Evolutionary conservation across 2,329 filamentous ascomycete genomes (phyloP).

Genomic region (Calonectria naviculata): DNA sequence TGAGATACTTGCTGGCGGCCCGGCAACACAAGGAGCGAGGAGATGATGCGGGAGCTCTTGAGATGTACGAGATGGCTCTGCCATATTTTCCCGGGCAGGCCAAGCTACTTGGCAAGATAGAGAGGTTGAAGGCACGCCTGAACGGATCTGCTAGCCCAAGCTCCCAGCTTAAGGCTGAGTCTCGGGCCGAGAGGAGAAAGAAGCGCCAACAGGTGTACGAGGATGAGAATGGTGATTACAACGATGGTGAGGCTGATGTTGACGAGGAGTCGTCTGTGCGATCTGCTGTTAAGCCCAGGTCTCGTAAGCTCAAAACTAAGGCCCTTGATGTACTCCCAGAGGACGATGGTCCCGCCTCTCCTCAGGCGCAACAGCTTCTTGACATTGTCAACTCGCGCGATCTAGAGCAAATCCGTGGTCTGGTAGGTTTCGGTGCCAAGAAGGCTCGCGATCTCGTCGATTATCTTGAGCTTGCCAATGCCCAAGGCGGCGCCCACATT

Average conservation of each 20-base stretch:
- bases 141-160: slow-evolving; percentile 34
- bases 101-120: slow-evolving; percentile 79
- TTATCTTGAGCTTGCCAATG: slow-evolving; percentile 59
- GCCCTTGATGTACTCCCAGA: slow-evolving; percentile 46
- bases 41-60: slow-evolving; percentile 81
- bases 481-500: slow-evolving; percentile 55
- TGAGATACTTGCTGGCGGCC: slow-evolving; percentile 89
- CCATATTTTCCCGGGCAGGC: slow-evolving; percentile 88
- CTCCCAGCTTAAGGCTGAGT: slow-evolving; percentile 35
- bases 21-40: slow-evolving; percentile 89
- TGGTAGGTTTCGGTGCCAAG: slow-evolving; percentile 79
- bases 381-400: slow-evolving; percentile 81
- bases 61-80: slow-evolving; percentile 87
- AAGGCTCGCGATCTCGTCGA: slow-evolving; percentile 73
- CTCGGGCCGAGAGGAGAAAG: slow-evolving; percentile 38
- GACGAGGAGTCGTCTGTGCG: slow-evolving; percentile 49
- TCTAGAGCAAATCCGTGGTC: slow-evolving; percentile 69
- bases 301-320: slow-evolving; percentile 46
- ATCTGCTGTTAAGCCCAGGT: slow-evolving; percentile 39
- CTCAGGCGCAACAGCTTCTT: slow-evolving; percentile 71
- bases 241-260: slow-evolving; percentile 54
- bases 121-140: slow-evolving; percentile 67
- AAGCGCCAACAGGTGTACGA: slow-evolving; percentile 41
- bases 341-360: slow-evolving; percentile 57
- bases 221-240: slow-evolving; percentile 53